Base-by-base conservation (phyloP, 2,329 filamentous ascomycete genomes). In the Chrysosporium queenslandicum region DNA sequence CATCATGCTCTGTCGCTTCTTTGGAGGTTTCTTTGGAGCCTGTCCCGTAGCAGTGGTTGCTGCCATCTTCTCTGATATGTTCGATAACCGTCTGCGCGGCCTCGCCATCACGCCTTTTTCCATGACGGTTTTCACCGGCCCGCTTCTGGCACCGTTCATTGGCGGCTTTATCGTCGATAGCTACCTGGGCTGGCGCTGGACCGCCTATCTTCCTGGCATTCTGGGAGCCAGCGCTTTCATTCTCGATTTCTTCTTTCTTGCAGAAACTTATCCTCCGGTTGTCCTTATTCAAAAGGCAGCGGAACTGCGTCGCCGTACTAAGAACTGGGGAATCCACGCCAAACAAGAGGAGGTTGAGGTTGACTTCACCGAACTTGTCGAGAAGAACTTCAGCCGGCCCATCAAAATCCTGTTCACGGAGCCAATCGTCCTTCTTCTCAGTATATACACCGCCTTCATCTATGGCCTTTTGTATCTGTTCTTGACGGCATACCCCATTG, bases 311-410 rank as follows among this genome's bases (percentile, higher is more conserved):
- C 70, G 78, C 30, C 64, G 75, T 23, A 81, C 77, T 1, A 74
- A 73, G 61, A 81, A 81, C 56, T 81, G 77, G 77, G 77, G 77
- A 9, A 80, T 81, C 47, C 78, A 81, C 59, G 78, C 78, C n/a
- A 77, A 77, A 59, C 69, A 73, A 53, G 76, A 78, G 56, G 75
- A 77, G 64, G 74, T 77, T 41, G 75, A 77, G 61, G 68, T 77
- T 45, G 74, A 77, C 58, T 68, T 77, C 54, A 62, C 63, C 11
- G 74, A 77, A 55, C 60, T 77, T 11, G 59, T 77, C 27, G 64
- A 71, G 45, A 76, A 77, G 62, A 79, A 78, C 59, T 75, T 79
- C 56, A 73, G 68, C 55, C 69, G 76, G 46, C 71, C 71, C 1
- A 54, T 74, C 11, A 67, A 65, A 52, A 64, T 72, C n/a, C 64